Conservation (phyloP, 2,329 filamentous ascomycete genomes). For the Exophiala alcalophila region DNA sequence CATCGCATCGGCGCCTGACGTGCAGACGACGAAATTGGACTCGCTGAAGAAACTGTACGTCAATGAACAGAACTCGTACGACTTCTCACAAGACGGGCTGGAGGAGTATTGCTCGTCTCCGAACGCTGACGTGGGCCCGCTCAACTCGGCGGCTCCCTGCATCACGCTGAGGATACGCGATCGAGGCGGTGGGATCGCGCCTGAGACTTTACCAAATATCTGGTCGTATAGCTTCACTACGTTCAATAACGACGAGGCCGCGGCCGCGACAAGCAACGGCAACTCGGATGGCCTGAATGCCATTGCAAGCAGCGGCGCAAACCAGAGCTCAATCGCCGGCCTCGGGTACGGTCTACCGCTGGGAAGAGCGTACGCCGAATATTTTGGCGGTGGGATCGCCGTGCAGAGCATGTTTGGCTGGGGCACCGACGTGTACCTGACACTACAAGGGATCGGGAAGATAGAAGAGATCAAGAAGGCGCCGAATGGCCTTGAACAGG, state of each 20-base stretch:
- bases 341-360: constrained; percentile 89
- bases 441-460: constrained; percentile 58
- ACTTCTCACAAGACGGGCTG: constrained; percentile 29
- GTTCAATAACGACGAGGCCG: constrained; percentile 67
- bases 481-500: constrained; percentile 19
- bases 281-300: constrained; percentile 66
- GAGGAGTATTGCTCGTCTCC: constrained; percentile 27
- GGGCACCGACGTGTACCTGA: constrained; percentile 70
- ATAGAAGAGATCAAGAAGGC: constrained; percentile 30
- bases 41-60: constrained; percentile 27
- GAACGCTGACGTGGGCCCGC: constrained; percentile 23
- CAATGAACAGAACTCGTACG: constrained; percentile 24
- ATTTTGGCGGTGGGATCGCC: constrained; percentile 91
- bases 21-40: constrained; percentile 36
- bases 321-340: constrained; percentile 82
- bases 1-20: constrained; percentile 69
- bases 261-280: constrained; percentile 45
- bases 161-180: constrained; percentile 95
- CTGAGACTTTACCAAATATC: constrained; percentile 78
- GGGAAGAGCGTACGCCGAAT: constrained; percentile 91
- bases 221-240: constrained; percentile 99
- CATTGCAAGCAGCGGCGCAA: constrained; percentile 68
- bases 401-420: constrained; percentile 96
- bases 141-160: constrained; percentile 62
- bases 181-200: constrained; percentile 86